Base-by-base conservation (phyloP, 352 stramenopile genomes). In the Phytopythium vexans region DNA sequence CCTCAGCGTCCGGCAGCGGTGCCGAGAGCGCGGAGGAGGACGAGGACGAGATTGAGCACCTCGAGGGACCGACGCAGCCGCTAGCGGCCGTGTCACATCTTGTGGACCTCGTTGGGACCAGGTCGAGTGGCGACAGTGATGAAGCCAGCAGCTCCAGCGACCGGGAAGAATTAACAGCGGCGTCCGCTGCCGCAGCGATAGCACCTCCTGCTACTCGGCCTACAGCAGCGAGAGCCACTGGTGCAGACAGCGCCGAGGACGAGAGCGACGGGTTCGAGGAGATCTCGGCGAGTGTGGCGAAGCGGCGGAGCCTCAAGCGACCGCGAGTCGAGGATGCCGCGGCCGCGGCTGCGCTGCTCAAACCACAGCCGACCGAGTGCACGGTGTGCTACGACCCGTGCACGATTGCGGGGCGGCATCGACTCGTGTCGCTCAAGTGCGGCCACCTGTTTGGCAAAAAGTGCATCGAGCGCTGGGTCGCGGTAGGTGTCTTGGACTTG, bases 311-410 rank as follows among this genome's bases (percentile, higher is more conserved):
- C 56, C 65, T 64, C 40, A 74, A 77, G 41, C 61, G 68, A 15
- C 36, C 10, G 40, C 35, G 52, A 8, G 47, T 70, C 15, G 54
- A 72, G 57, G 64, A 54, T 11, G 38, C 10, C 7, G 32, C n/a
- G 45, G 45, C 37, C 4, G 54, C 49, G 15, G 62, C 75, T 6
- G 56, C 74, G n/a, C 38, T 27, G 2, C 21, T 62, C 46, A 77
- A 74, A 54, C 16, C 71, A 3, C 64, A 88, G 56, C 56, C 81
- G 6, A 89, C 77, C 3, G 82, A 92, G 66, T 92, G 82, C 51
- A 73, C 77, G 1, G 74, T 92, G 21, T 92, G 82, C 66, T 89
- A 77, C 56, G 82, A 92, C 34, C 60, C 66, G 31, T 92, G 82
- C 55, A 86, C 74, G 8, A 56, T 77, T 5, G 41, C 67, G 6